A percentile compares a stretch with the other conserved stretches of the same genome.
These are phyloP conservation scores for Dysphania ambrosioides DNA, from an alignment of 148 eudicot genomes.

Conservation along the genomic window DNA sequence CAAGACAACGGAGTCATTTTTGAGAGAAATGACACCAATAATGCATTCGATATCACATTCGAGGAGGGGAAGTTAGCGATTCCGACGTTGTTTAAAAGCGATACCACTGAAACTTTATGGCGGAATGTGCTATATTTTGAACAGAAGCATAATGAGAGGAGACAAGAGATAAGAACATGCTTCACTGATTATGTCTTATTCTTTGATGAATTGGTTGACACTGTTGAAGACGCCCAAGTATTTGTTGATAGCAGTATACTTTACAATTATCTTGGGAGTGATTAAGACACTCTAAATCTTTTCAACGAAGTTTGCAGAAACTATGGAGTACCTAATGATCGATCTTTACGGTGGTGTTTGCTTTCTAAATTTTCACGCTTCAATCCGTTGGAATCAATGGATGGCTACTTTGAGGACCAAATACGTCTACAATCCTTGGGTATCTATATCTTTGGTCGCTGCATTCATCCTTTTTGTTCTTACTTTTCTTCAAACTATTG, in stretches of 20 bases:
- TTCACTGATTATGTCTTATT: conserved; percentile 11
- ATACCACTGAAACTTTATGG: conserved; percentile 5
- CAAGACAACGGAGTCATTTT: conserved; percentile 25
- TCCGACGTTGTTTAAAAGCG: conserved; percentile 8
- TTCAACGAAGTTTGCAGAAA: not conserved
- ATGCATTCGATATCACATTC: conserved; percentile 16
- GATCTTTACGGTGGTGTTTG: not conserved
- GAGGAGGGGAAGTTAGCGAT: conserved; percentile 19
- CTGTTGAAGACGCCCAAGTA: not conserved
- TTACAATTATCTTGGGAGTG: not conserved
- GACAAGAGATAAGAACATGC: too few species aligned
- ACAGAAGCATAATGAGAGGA: not conserved
- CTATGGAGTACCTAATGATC: too few species aligned
- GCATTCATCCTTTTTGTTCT: conserved; percentile 9
- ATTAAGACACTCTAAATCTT: not conserved
- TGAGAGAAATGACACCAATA: not conserved
- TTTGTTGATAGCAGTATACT: not conserved
- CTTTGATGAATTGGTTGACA: not conserved
- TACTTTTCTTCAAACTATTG: conserved; percentile 12
- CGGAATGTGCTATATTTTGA: conserved; percentile 26
- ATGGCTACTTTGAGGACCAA: not conserved
- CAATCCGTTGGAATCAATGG: not conserved
- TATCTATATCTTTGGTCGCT: conserved; percentile 1
- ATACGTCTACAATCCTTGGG: conserved; percentile 31
- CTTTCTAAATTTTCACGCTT: not conserved